Conservation (phyloP, 306 rosid species). For the Medicago lupulina region DNA sequence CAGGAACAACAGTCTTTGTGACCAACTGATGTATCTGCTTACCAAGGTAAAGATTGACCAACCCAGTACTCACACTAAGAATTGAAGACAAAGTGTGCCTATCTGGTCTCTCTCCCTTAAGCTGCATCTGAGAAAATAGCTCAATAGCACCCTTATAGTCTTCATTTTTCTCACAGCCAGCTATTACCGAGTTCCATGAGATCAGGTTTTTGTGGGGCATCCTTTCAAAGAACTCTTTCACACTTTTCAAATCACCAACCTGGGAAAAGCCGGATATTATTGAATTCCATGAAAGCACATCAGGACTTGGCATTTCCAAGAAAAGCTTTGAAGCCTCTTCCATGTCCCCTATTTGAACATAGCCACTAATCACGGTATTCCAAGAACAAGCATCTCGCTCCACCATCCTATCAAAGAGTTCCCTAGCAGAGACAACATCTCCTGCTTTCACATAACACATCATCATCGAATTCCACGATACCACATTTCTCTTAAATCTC, state of each 20-base stretch:
- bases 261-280: conserved; percentile 55
- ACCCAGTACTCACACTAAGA: conserved; percentile 54
- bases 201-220: conserved; percentile 51
- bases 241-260: conserved; percentile 44
- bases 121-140: conserved; percentile 55
- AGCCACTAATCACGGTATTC: conserved; percentile 58
- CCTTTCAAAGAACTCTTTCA: conserved; percentile 50
- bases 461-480: conserved; percentile 62
- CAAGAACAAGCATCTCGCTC: conserved; percentile 55
- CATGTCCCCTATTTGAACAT: conserved; percentile 55
- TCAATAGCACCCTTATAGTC: conserved; percentile 48
- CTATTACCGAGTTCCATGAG: conserved; percentile 59
- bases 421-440: conserved; percentile 52
- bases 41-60: conserved; percentile 59
- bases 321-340: conserved; percentile 56
- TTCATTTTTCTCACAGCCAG: conserved; percentile 55
- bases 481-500: conserved; percentile 51
- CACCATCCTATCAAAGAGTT: conserved; percentile 52
- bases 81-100: conserved; percentile 56
- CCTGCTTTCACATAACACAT: conserved; percentile 58
- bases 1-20: conserved; percentile 53
- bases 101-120: conserved; percentile 57
- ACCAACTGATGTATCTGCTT: conserved; percentile 59
- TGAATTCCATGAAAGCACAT: conserved; percentile 56
- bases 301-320: conserved; percentile 49